Base-by-base conservation (phyloP, 768 basidiomycete species). In the Tulasnella sp. region DNA sequence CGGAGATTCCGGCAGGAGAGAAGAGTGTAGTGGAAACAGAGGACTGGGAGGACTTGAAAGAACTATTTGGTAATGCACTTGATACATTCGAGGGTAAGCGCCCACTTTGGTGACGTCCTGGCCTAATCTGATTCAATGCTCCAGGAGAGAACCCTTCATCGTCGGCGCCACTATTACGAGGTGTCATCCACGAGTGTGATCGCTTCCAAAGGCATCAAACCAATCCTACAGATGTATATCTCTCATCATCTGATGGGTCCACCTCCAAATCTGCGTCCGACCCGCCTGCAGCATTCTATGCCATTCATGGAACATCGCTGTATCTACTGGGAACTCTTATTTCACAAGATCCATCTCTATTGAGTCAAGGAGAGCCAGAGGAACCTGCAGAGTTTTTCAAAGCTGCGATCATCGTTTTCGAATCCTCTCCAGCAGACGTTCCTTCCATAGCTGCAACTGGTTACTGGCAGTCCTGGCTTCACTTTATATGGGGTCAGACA, bases 11-110 rank as follows among this genome's bases (percentile, higher is more conserved):
- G n/a, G n/a, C n/a, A n/a, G n/a, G n/a, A n/a, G 33, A 31, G 29
- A 47, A 47, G 45, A 29, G 3, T 4, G 45, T 33, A 19, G 45
- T 47, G 8, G 37, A 29, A 7, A 27, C 52, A n/a, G 73, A 75
- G 47, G 79, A 81, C 59, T 82, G 81, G 81, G 71, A 77, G 47
- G 74, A 76, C 62, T 65, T 82, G 37, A 81, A 81, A 61, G 76
- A 78, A 51, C 67, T 81, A 8, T 79, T 78, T 60, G 64, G 67
- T 0, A 69, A 70, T 44, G 78, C 78, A 16, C 67, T 71, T 3
- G 74, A 78, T 54, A 68, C 71, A 52, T 79, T 76, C 56, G 78
- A 82, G 56, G 66, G 78, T 78, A 47, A 2, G 60, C 56, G 73
- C 68, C 13, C 25, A 41, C 31, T 33, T 31, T 32, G n/a, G 44